Conservation (phyloP, 163 green algal genomes). For the Dunaliella salina region DNA sequence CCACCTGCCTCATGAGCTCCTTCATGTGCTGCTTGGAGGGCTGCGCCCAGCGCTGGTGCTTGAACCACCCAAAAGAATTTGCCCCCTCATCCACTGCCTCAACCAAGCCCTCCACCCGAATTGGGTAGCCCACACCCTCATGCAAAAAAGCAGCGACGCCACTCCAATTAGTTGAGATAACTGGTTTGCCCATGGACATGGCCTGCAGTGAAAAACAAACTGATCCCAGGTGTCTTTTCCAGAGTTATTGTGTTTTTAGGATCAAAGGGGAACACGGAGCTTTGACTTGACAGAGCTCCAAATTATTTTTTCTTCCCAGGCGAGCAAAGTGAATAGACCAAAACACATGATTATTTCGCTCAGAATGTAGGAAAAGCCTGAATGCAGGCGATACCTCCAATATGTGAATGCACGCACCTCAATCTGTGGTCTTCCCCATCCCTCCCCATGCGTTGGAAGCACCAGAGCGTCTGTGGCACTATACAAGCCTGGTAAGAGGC, state of each 20-base stretch:
- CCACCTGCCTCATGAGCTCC: slow-evolving; percentile 47
- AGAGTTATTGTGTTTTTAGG: no score
- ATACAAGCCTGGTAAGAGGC: slow-evolving; percentile 51
- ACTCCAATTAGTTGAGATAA: slow-evolving; percentile 72
- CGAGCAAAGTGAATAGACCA: no score
- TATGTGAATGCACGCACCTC: slow-evolving; percentile 24
- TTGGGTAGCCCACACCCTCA: slow-evolving; percentile 32
- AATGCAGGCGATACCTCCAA: no score
- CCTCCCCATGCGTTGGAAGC: slow-evolving; percentile 63
- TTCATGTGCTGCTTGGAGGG: slow-evolving; percentile 45
- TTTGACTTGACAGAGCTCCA: no score
- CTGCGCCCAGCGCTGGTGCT: slow-evolving; percentile 44
- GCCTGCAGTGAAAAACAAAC: slow-evolving; percentile 14
- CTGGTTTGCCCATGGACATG: slow-evolving; percentile 66
- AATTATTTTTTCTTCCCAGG: no score
- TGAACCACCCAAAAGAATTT: slow-evolving; percentile 12
- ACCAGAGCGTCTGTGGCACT: slow-evolving; percentile 55
- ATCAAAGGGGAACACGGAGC: no score
- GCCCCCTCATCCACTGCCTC: background rate
- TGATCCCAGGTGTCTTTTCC: background rate
- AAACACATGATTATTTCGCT: no score
- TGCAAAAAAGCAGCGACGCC: slow-evolving; percentile 40
- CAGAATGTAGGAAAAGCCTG: no score
- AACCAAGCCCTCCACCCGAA: slow-evolving; percentile 1
- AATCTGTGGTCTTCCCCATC: slow-evolving; percentile 68